Conservation (phyloP, 805 yeast genomes). For the Pichia pseudocactophila region DNA sequence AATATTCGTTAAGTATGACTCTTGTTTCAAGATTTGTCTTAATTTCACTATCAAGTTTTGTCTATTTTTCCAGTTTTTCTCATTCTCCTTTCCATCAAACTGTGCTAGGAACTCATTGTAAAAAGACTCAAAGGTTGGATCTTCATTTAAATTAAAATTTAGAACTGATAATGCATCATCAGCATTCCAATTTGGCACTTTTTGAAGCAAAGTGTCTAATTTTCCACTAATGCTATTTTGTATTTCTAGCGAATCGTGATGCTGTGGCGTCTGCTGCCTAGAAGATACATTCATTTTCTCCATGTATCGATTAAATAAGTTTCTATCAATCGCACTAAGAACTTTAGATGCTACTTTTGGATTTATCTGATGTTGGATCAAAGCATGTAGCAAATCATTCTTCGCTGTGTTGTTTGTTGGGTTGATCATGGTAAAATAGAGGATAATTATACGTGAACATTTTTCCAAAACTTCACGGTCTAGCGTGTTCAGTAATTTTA, state of each 20-base stretch:
- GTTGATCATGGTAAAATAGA: slow-evolving; percentile 29
- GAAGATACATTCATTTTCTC: slow-evolving; percentile 8
- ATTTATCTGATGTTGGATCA: slow-evolving; percentile 29
- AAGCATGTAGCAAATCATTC: slow-evolving; percentile 35
- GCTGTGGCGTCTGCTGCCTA: neutral
- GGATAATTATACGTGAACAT: slow-evolving; percentile 24
- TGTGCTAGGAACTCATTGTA: slow-evolving; percentile 23
- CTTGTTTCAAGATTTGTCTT: slow-evolving; percentile 55
- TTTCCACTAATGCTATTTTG: neutral
- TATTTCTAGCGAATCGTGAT: neutral
- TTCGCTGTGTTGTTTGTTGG: slow-evolving; percentile 31
- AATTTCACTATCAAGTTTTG: slow-evolving; percentile 52
- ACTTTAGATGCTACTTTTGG: slow-evolving; percentile 18
- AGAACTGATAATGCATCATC: slow-evolving; percentile 28
- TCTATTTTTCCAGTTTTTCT: slow-evolving; percentile 73
- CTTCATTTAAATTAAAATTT: slow-evolving; percentile 6
- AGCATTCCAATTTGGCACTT: slow-evolving; percentile 12
- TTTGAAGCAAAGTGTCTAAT: slow-evolving; percentile 2
- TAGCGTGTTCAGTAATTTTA: slow-evolving; percentile 16
- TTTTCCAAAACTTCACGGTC: slow-evolving; percentile 12
- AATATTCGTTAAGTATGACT: slow-evolving; percentile 18
- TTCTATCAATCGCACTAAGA: slow-evolving; percentile 25
- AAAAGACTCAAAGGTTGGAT: slow-evolving; percentile 23
- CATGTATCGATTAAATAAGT: slow-evolving; percentile 14
- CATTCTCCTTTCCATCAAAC: slow-evolving; percentile 76